Base-by-base conservation (phyloP, 768 basidiomycete species). In the Lepiota brunneoincarnata region DNA sequence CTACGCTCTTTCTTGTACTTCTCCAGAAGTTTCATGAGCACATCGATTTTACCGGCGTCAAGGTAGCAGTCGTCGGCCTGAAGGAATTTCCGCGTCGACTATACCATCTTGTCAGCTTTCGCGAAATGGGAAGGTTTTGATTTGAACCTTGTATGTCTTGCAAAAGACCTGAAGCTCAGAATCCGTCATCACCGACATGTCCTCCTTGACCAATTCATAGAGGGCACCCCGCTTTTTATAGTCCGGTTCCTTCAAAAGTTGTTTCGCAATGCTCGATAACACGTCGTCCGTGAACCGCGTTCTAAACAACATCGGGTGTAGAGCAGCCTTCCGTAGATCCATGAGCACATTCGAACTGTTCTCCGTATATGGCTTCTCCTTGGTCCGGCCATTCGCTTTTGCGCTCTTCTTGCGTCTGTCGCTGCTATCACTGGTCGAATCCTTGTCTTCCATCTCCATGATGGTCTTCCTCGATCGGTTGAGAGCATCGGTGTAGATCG, bases 131-230 rank as follows among this genome's bases (percentile, higher is more conserved):
- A 15, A 42, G n/a, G 40, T 3, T 34, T 17, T 24, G 36, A 54
- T 55, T 62, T 78, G 37, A 51, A 93, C 93, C 80, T 91, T 93
- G 73, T 96, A 96, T 10, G 84, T 83, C 45, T 80, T 79, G 63
- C 89, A 90, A 66, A 95, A 96, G 38, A 82, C 70, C 63, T 97
- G 93, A 34, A 99, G 75, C 71, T 98, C 97, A 6, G 93, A 88
- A 69, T 99, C 97, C 40, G 93, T 96, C 96, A 98, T 98, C 17
- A 97, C 88, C 61, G 90, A 83, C 90, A 99, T 93, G 69, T 99
- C 97, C 68, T 99, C 97, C 65, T 93, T 91, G 47, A 99, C 93
- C 57, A 86, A 82, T 28, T 94, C 83, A 62, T 84, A 91, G 40
- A 90, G 67, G 6, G 89, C 87, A 0, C 85, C 85, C 14, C 89